Percentiles rank a stretch among this genome's conserved stretches.
Evolutionary conservation across 2,329 filamentous ascomycete species (phyloP).

Genomic region (Aspergillus proliferans): DNA sequence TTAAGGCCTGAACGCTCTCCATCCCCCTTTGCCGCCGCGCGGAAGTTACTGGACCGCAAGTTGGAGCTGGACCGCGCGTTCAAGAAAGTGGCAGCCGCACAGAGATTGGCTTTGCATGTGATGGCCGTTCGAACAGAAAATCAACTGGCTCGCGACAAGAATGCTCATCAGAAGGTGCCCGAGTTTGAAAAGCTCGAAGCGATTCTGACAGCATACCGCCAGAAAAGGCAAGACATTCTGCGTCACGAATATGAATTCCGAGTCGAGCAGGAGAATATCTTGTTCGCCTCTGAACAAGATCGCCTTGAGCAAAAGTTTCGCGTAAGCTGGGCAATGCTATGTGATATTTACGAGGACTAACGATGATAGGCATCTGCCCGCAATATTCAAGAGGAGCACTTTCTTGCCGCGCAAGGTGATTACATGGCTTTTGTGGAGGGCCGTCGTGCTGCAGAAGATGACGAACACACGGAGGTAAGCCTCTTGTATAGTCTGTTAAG

Average conservation of each 20-base stretch:
- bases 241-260: slow-evolving; percentile 29
- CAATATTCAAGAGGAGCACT: slow-evolving; percentile 32
- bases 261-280: slow-evolving; percentile 22
- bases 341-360: not conserved
- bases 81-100: slow-evolving; percentile 35
- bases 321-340: slow-evolving; percentile 14
- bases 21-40: slow-evolving; percentile 30
- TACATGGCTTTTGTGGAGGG: slow-evolving; percentile 35
- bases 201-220: slow-evolving; percentile 23
- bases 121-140: slow-evolving; percentile 35
- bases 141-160: slow-evolving; percentile 35
- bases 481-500: slow-evolving; percentile 9
- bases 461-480: slow-evolving; percentile 36
- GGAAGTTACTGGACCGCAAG: slow-evolving; percentile 36
- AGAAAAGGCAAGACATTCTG: slow-evolving; percentile 22
- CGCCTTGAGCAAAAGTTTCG: slow-evolving; percentile 27
- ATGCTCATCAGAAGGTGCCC: slow-evolving; percentile 33
- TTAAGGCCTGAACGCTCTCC: slow-evolving; percentile 27
- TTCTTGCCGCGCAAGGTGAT: slow-evolving; percentile 34
- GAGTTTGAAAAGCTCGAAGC: slow-evolving; percentile 33
- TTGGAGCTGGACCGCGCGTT: slow-evolving; percentile 38
- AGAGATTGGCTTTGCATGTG: slow-evolving; percentile 34
- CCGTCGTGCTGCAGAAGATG: slow-evolving; percentile 34
- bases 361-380: slow-evolving; percentile 18
- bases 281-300: slow-evolving; percentile 26